Evolutionary conservation across 208 protist species (phyloP).

Genomic region (Acanthamoeba triangularis): DNA sequence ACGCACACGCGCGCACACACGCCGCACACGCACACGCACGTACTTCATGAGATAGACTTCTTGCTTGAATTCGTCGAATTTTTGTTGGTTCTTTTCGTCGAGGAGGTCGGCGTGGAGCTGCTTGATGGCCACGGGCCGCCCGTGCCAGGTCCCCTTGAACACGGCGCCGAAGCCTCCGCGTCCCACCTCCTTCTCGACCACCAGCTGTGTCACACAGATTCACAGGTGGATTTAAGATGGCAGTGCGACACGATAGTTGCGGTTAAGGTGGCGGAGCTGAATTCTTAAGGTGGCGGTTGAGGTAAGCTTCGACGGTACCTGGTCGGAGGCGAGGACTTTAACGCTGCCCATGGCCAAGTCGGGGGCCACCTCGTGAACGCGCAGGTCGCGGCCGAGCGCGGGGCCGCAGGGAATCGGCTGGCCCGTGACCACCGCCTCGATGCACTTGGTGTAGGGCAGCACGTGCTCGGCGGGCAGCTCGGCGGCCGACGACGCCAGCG

Average conservation of each 20-base stretch:
- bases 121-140: slow-evolving; percentile 56
- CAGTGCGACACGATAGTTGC: no score
- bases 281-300: not conserved
- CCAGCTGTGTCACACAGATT: not conserved
- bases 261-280: no score
- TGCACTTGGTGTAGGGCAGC: not conserved
- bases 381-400: not conserved
- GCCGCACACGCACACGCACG: not conserved
- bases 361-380: not conserved
- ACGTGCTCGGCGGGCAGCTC: not conserved
- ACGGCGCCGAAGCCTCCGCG: slow-evolving; percentile 59
- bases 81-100: slow-evolving; percentile 66
- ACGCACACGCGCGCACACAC: not conserved
- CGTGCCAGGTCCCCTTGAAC: slow-evolving; percentile 36
- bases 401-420: not conserved
- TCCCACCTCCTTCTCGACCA: slow-evolving; percentile 33
- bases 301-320: not conserved
- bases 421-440: slow-evolving; percentile 12
- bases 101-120: slow-evolving; percentile 43
- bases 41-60: slow-evolving; percentile 84
- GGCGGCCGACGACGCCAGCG: not conserved
- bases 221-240: no score
- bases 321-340: not conserved
- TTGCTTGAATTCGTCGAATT: slow-evolving; percentile 83
- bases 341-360: slow-evolving; percentile 9